These are phyloP conservation scores for Lachancea waltii DNA, from an alignment of 805 yeast species.

Conservation along the genomic window DNA sequence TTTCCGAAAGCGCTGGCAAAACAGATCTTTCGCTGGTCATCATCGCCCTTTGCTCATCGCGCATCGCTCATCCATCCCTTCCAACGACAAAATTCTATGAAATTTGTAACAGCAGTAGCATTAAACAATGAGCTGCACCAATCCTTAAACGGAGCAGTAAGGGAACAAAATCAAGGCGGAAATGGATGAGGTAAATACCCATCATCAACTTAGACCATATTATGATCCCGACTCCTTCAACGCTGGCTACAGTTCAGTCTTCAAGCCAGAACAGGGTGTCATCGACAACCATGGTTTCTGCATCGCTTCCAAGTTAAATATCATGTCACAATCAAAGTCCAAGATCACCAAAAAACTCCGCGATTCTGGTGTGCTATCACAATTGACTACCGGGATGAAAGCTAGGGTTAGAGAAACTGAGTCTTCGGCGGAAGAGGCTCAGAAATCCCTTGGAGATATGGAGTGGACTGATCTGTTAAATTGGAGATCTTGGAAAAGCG, in stretches of 20 bases:
- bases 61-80: no score
- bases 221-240: slow-evolving; percentile 62
- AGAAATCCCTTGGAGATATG: slow-evolving; percentile 36
- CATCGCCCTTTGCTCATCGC: no score
- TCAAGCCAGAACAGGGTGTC: slow-evolving; percentile 56
- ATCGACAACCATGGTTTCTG: slow-evolving; percentile 40
- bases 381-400: slow-evolving; percentile 10
- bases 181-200: slow-evolving; percentile 12
- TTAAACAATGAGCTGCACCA: no score
- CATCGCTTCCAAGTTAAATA: slow-evolving; percentile 34
- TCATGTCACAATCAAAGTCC: slow-evolving; percentile 24
- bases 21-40: no score
- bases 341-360: slow-evolving; percentile 8
- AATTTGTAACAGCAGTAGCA: no score
- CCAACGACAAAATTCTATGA: no score
- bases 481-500: slow-evolving; percentile 47
- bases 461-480: slow-evolving; percentile 66
- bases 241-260: slow-evolving; percentile 56
- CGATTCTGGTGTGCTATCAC: slow-evolving; percentile 6
- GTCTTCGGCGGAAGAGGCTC: slow-evolving; percentile 4
- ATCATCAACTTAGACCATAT: slow-evolving; percentile 51
- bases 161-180: not conserved
- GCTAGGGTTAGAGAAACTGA: slow-evolving; percentile 6
- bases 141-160: no score
- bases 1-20: no score